Percentiles rank a stretch among this genome's conserved stretches.
Conservation (phyloP, 208 protist species). For the Borovskyia barvae region DNA sequence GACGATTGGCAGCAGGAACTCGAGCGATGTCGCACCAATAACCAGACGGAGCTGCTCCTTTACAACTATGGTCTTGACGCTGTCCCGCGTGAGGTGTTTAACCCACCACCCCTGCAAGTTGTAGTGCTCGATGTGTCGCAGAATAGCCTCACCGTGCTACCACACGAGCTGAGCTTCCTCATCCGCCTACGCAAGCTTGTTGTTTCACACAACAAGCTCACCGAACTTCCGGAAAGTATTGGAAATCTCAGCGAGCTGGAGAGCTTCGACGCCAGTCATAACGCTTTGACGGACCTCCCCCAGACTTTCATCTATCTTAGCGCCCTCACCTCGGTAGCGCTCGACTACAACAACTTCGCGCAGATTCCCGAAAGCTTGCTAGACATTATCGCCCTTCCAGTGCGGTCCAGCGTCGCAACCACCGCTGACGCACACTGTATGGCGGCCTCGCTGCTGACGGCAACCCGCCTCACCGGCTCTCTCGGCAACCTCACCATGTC, state of each 20-base stretch:
- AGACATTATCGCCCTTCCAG: slow-evolving; percentile 36
- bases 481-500: slow-evolving; percentile 5
- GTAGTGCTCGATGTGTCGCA: slow-evolving; percentile 68
- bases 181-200: slow-evolving; percentile 53
- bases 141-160: slow-evolving; percentile 63
- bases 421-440: background rate
- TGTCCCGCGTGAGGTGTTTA: slow-evolving; percentile 71
- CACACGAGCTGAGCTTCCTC: slow-evolving; percentile 74
- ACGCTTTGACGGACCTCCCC: slow-evolving; percentile 63
- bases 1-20: slow-evolving; percentile 74
- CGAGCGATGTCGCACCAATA: slow-evolving; percentile 44
- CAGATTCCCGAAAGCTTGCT: slow-evolving; percentile 67
- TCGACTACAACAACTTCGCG: slow-evolving; percentile 86
- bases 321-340: slow-evolving; percentile 41
- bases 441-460: slow-evolving; percentile 1
- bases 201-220: slow-evolving; percentile 83
- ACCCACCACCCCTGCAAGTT: slow-evolving; percentile 64
- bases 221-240: slow-evolving; percentile 66
- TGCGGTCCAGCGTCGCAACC: background rate
- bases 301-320: slow-evolving; percentile 65
- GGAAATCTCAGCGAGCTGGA: slow-evolving; percentile 66
- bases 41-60: slow-evolving; percentile 55
- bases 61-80: slow-evolving; percentile 64
- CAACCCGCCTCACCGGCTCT: slow-evolving; percentile 8
- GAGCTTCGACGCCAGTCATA: slow-evolving; percentile 79